Base-by-base conservation (phyloP, 2,329 filamentous ascomycete species). In the Tolypocladium endophyticum region DNA sequence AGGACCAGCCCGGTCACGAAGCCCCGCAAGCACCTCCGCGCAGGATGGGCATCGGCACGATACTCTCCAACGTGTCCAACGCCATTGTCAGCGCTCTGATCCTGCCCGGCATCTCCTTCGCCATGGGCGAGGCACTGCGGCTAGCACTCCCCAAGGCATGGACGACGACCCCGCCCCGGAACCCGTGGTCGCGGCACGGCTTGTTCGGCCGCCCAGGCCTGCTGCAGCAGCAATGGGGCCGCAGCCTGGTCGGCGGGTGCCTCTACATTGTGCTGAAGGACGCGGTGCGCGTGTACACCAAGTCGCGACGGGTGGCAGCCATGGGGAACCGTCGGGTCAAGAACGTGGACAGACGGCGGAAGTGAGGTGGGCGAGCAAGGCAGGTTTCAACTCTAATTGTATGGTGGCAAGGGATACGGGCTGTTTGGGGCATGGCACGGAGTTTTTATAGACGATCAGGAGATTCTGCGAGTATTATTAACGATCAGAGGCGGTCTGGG, bases 241-340 rank as follows among this genome's bases (percentile, higher is more conserved):
- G 94, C 59, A 97, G 90, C 68, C 78, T 99, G 3, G 81, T 94
- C 1, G 94, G 94, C 1, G 94, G 94, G 0, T 94, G 90, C 70
- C 75, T 96, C 25, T 96, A 93, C 67, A 87, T 97, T 20, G 86
- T 96, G 12, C 73, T 96, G 58, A 94, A 93, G 72, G 86, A 89
- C 66, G 78, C 77, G 3, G 74, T 87, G 57, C 75, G 77, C 60
- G 72, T 89, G 30, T 88, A 86, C 68, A 79, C 81, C 64, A 88
- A 87, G 73, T 86, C 85, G 70, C 77, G 83, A 62, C 79, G 79
- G 62, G 84, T 83, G 16, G 77, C 81, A 65, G 79, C 83, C 39
- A 79, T 81, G 66, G 76, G 77, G 8, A 78, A 80, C 53, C 77
- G 84, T 58, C 77, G 75, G 61, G 77, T 87, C 43, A 77, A 78